Conservation (phyloP, 1,284 basidiomycete species). For the Apiotrichum gamsii region DNA sequence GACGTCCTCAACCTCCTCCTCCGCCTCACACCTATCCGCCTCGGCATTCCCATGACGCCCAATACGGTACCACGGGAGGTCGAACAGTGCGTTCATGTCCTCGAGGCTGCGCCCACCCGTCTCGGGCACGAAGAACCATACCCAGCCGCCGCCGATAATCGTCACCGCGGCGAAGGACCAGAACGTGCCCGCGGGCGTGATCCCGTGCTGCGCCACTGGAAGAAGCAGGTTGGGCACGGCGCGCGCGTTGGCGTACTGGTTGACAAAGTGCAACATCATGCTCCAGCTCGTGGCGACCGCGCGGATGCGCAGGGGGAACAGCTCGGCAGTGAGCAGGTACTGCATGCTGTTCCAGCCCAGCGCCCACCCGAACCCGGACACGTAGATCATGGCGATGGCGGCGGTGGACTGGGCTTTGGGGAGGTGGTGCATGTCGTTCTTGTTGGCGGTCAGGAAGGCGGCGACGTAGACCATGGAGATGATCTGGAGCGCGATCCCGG, state of each 20-base stretch:
- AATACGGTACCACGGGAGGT: conserved; percentile 13
- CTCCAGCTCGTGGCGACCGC: conserved; percentile 3
- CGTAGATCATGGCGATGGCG: conserved; percentile 12
- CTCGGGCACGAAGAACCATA: conserved; percentile 29
- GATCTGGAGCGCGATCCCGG: conserved; percentile 9
- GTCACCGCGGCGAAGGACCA: conserved; percentile 26
- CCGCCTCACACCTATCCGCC: conserved; percentile 3
- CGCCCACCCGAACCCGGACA: conserved; percentile 11
- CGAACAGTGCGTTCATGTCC: conserved; percentile 19
- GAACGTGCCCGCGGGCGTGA: conserved; percentile 22
- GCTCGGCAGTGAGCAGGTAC: conserved; percentile 12
- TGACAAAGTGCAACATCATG: conserved; percentile 9
- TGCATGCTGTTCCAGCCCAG: conserved; percentile 4
- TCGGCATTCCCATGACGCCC: conserved; percentile 7
- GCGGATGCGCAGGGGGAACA: conserved; percentile 10
- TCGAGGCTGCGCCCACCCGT: conserved; percentile 20
- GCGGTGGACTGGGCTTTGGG: neutral
- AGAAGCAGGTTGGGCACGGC: conserved; percentile 12
- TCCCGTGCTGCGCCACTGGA: neutral
- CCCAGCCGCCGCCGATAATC: conserved; percentile 16
- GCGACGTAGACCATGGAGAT: conserved; percentile 10
- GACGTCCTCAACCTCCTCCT: neutral
- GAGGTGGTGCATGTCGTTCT: conserved; percentile 1
- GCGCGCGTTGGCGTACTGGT: conserved; percentile 10
- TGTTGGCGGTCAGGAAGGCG: conserved; percentile 3